Evolutionary conservation across 2,329 filamentous ascomycete genomes (phyloP).

Genomic region (Neospermospora avenae): DNA sequence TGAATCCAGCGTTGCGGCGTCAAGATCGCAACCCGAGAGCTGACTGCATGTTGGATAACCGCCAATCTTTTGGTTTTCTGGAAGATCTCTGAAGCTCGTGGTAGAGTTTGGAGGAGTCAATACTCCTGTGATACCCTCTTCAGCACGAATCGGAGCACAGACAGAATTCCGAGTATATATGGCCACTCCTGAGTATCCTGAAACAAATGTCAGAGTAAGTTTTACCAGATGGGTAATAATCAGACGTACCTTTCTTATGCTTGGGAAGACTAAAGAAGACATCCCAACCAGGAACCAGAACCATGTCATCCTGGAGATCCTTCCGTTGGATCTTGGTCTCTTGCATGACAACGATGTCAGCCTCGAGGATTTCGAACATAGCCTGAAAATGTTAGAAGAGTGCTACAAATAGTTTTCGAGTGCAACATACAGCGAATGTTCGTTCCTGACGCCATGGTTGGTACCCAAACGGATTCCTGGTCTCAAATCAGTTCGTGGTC

Average conservation of each 20-base stretch:
- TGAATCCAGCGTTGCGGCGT: constrained; percentile 73
- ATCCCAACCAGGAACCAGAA: constrained; percentile 91
- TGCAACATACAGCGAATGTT: constrained; percentile 58
- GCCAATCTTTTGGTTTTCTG: constrained; percentile 73
- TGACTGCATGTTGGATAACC: constrained; percentile 77
- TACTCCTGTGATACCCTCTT: constrained; percentile 88
- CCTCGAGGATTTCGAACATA: constrained; percentile 92
- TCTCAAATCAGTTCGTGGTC: not conserved
- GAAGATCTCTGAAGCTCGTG: constrained; percentile 70
- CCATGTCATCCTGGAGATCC: constrained; percentile 92
- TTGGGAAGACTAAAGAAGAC: constrained; percentile 92
- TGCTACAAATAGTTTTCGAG: not conserved
- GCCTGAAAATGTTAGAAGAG: constrained; percentile 44
- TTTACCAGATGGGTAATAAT: not conserved
- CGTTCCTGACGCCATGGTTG: constrained; percentile 74
- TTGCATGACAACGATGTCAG: constrained; percentile 93
- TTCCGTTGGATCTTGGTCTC: constrained; percentile 96
- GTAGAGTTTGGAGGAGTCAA: constrained; percentile 70
- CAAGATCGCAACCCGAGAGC: constrained; percentile 57
- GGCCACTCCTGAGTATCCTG: constrained; percentile 92
- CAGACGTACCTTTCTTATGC: constrained; percentile 75
- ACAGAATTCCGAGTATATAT: constrained; percentile 88
- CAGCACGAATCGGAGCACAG: constrained; percentile 82
- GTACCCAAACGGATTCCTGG: constrained; percentile 77
- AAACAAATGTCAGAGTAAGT: not conserved